These are phyloP conservation scores for Amanita molliuscula DNA, from an alignment of 768 basidiomycete genomes.

Conservation along the genomic window DNA sequence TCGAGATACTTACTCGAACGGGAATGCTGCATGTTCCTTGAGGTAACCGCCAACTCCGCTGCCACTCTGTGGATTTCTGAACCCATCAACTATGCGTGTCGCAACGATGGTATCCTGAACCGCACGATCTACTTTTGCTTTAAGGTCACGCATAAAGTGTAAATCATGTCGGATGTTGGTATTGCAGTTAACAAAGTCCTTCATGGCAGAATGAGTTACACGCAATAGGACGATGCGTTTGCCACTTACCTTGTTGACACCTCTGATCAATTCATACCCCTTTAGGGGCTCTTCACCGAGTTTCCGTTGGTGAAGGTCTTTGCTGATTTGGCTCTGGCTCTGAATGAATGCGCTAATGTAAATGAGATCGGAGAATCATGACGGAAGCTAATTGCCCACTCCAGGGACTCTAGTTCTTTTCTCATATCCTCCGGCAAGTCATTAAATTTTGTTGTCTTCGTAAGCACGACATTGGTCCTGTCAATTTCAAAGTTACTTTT, in stretches of 20 bases:
- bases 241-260: conserved; percentile 49
- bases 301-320: conserved; percentile 67
- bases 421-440: conserved; percentile 67
- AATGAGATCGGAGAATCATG: background rate
- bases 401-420: conserved; percentile 54
- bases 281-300: conserved; percentile 67
- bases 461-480: background rate
- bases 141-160: conserved; percentile 58
- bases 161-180: conserved; percentile 58
- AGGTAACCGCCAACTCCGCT: conserved; percentile 46
- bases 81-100: conserved; percentile 69
- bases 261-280: conserved; percentile 58
- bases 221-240: background rate
- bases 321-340: conserved; percentile 71
- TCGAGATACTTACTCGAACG: conserved; percentile 55
- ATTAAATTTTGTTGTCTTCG: conserved; percentile 66
- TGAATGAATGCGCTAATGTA: conserved; percentile 53
- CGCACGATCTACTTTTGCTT: conserved; percentile 64
- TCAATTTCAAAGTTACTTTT: background rate
- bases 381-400: conserved; percentile 33
- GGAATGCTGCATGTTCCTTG: conserved; percentile 75
- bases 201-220: conserved; percentile 2
- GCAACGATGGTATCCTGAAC: conserved; percentile 75
- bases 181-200: conserved; percentile 60
- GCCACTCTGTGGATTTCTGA: conserved; percentile 57